These are phyloP conservation scores for Infundibulicybe gibba DNA, from an alignment of 768 basidiomycete species.

Conservation along the genomic window DNA sequence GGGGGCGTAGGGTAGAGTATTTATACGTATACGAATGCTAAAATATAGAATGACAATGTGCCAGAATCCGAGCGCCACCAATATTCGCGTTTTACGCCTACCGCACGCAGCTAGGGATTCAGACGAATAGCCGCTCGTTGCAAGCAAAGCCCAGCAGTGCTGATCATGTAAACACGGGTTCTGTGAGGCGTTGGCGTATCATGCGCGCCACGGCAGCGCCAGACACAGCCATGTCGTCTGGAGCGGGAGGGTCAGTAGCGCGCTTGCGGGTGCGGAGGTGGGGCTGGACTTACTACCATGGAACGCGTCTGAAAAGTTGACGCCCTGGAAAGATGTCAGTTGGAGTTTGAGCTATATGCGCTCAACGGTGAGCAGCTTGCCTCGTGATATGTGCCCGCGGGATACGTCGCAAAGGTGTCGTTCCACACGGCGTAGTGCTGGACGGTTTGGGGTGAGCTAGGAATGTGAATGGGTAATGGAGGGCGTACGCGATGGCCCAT, in stretches of 20 bases:
- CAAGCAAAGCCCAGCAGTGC: too few species aligned
- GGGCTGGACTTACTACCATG: slow-evolving; percentile 5
- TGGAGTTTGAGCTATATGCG: too few species aligned
- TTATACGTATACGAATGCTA: too few species aligned
- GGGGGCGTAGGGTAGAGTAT: too few species aligned
- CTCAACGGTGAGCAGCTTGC: slow-evolving; percentile 9
- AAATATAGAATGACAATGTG: too few species aligned
- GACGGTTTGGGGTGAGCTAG: background rate
- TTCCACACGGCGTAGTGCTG: slow-evolving; percentile 68
- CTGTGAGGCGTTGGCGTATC: slow-evolving; percentile 7
- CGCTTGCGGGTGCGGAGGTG: too few species aligned
- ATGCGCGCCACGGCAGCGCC: slow-evolving; percentile 7
- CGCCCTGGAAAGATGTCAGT: background rate
- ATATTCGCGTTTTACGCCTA: too few species aligned
- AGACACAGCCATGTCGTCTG: slow-evolving; percentile 10
- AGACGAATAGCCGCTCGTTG: too few species aligned
- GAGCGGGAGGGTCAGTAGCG: too few species aligned
- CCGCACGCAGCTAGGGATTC: too few species aligned
- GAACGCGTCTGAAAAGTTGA: slow-evolving; percentile 5
- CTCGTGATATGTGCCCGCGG: slow-evolving; percentile 24
- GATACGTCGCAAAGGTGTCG: slow-evolving; percentile 43
- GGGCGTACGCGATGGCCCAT: slow-evolving; percentile 32
- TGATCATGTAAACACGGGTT: background rate
- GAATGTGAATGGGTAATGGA: background rate
- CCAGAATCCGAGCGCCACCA: too few species aligned